Evolutionary conservation across 2,329 filamentous ascomycete species (phyloP).

Genomic region (Davidsoniella australis): DNA sequence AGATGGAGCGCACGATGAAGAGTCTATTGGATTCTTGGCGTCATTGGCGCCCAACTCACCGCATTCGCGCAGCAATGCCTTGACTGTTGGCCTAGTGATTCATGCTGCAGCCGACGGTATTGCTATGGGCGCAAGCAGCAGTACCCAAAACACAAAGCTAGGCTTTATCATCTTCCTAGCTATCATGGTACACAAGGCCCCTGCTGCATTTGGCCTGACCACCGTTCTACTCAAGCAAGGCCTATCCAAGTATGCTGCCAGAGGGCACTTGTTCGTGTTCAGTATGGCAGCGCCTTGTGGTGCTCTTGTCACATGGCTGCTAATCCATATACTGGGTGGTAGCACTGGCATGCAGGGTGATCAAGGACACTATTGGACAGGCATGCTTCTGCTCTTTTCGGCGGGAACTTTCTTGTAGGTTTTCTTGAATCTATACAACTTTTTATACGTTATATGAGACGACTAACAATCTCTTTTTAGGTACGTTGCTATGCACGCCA

Average conservation of each 20-base stretch:
- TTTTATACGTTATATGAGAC: background rate
- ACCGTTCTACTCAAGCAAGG: conserved; percentile 83
- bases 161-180: conserved; percentile 88
- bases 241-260: conserved; percentile 66
- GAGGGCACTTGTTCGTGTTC: conserved; percentile 77
- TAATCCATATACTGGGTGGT: conserved; percentile 58
- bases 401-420: conserved; percentile 87
- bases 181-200: conserved; percentile 95
- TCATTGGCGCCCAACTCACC: conserved; percentile 39
- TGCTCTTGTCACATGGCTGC: conserved; percentile 65
- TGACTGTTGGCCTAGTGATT: conserved; percentile 87
- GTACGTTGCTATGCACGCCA: conserved; percentile 96
- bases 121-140: conserved; percentile 79
- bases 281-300: conserved; percentile 79
- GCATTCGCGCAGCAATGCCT: conserved; percentile 51
- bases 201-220: conserved; percentile 85
- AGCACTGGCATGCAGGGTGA: conserved; percentile 41
- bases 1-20: conserved; percentile 26
- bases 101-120: conserved; percentile 92
- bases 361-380: conserved; percentile 69
- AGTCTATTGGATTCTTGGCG: conserved; percentile 41
- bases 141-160: conserved; percentile 53
- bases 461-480: conserved; percentile 25
- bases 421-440: background rate
- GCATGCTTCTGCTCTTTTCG: conserved; percentile 84